Evolutionary conservation across 345 rosid species (phyloP), one percentile per base, ranked within the genome.

Genomic region (Anacardium occidentale): DNA sequence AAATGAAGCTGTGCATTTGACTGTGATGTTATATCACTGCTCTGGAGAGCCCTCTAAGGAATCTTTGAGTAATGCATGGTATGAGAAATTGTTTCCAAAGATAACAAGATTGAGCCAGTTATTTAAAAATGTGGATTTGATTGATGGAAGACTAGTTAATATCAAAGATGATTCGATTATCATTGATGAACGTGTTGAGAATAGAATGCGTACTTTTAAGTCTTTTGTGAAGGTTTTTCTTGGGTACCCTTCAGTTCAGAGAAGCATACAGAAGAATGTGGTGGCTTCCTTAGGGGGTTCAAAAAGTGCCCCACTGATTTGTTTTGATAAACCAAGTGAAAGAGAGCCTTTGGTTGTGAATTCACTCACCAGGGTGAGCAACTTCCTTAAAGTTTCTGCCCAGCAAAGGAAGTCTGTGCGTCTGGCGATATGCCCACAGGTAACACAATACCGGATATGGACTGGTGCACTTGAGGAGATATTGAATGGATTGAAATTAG

Each of bases 371-470:
- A 83, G 74, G 75, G 85, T 89, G 21, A 64, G 88, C 61, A 75
- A 85, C 76, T 73, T 82, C 66, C 91, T 88, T 47, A 80, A 84
- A 34, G 76, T 93, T 62, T 79, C 96, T 13, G 89, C 94, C 2
- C 98, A 89, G 60, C 92, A 88, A 48, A 76, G 88, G 86, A 88
- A 93, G 80, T 63, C 42, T 37, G 42, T 89, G 70, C 84, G 96
- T 17, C 40, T 67, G 53, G 47, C 81, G 0, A 77, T 94, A 10
- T 83, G 90, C 77, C 84, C 90, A 8, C 97, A 86, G 82, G 91
- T 94, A 21, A 90, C 97, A 8, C 86, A 82, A 74, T 78, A 84
- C 69, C 86, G 85, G 69, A 90, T 94, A 74, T 91, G 96, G 94
- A 77, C 79, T 21, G 89, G 90, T 24, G 78, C 87, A 1, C 86